These are phyloP conservation scores for Schizochytrium sp. DNA, from an alignment of 108 stramenopile species.

Conservation along the genomic window DNA sequence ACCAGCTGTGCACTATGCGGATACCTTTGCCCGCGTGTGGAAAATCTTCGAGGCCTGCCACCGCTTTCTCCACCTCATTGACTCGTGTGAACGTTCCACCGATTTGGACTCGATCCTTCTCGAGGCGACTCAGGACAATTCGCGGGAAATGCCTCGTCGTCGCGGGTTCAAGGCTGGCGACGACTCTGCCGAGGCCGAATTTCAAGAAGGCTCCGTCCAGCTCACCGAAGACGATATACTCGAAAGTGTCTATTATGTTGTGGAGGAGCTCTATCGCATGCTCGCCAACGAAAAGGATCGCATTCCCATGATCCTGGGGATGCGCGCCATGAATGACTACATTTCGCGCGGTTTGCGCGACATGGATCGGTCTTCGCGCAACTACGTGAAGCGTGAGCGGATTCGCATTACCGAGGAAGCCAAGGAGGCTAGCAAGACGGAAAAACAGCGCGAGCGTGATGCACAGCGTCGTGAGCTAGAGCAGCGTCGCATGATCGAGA, in stretches of 20 bases:
- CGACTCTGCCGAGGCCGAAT: not conserved
- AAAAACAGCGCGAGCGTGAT: not conserved
- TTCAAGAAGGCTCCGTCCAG: not conserved
- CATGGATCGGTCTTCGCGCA: not conserved
- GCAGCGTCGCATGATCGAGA: not conserved
- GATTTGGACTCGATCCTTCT: not conserved
- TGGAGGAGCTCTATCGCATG: not conserved
- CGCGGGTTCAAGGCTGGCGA: not conserved
- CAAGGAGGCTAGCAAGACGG: not conserved
- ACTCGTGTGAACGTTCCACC: not conserved
- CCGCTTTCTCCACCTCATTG: not conserved
- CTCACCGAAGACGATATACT: not conserved
- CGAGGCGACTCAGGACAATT: not conserved
- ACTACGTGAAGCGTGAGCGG: not conserved
- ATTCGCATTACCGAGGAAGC: not conserved
- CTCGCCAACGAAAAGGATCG: not conserved
- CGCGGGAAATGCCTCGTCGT: not conserved
- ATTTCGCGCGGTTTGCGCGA: not conserved
- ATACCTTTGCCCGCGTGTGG: not conserved
- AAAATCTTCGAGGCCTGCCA: conserved; percentile 9
- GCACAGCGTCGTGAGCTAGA: not conserved
- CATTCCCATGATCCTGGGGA: not conserved
- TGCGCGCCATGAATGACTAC: not conserved
- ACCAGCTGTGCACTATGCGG: not conserved
- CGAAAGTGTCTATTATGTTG: not conserved